Evolutionary conservation across 345 rosid species (phyloP).

Genomic region (Aegle marmelos): DNA sequence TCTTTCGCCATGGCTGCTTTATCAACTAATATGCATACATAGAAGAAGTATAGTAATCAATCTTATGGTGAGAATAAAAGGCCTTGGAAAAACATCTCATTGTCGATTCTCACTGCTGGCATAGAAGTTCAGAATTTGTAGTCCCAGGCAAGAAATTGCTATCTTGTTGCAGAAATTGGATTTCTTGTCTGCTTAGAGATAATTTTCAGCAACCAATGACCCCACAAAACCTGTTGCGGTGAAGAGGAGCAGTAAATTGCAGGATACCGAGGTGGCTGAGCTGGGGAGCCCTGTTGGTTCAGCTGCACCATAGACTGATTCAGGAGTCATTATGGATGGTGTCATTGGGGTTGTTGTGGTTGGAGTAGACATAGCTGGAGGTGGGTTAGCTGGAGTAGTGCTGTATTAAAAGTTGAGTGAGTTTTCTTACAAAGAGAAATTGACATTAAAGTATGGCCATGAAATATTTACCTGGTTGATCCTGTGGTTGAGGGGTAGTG

Average conservation of each 20-base stretch:
- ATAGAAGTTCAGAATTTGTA: conserved; percentile 19
- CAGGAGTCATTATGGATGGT: conserved; percentile 37
- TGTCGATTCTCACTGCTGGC: conserved; percentile 30
- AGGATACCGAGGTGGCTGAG: conserved; percentile 54
- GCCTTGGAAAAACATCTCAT: conserved; percentile 26
- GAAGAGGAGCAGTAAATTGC: conserved; percentile 39
- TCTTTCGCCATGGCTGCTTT: conserved; percentile 33
- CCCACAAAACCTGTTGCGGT: conserved; percentile 36
- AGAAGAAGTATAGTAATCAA: conserved; percentile 38
- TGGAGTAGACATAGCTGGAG: conserved; percentile 31
- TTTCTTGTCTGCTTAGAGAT: conserved; percentile 27
- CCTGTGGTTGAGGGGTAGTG: conserved; percentile 46
- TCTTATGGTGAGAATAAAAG: conserved; percentile 27
- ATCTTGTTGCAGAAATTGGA: conserved; percentile 22
- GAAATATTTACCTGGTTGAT: conserved; percentile 35
- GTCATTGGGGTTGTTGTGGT: conserved; percentile 34
- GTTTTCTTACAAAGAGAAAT: not conserved
- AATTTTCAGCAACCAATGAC: conserved; percentile 39
- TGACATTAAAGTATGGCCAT: not conserved
- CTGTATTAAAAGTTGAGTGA: conserved; percentile 38
- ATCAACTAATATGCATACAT: conserved; percentile 37
- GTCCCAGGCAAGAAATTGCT: conserved; percentile 28
- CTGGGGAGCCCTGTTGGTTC: conserved; percentile 83
- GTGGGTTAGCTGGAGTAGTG: conserved; percentile 38
- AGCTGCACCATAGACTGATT: conserved; percentile 56